These are phyloP conservation scores for Candida chilensis DNA, from an alignment of 805 yeast genomes.

Conservation along the genomic window DNA sequence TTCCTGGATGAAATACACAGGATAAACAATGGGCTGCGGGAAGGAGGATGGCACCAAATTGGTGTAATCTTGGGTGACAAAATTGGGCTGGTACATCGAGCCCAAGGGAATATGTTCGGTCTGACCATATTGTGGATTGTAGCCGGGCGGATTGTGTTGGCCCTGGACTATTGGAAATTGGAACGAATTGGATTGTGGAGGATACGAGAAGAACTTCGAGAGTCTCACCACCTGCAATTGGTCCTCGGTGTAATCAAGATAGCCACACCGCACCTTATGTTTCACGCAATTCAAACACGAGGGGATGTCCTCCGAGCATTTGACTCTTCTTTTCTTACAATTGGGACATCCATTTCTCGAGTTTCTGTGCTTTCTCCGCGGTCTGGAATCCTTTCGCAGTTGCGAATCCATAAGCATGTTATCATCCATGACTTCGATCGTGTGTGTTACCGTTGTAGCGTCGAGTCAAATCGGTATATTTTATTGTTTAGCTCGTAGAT, in stretches of 20 bases:
- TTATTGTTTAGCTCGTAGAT: too few relatives aligned
- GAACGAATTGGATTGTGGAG: too few relatives aligned
- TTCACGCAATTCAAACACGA: slow-evolving; percentile 27
- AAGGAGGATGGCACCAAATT: slow-evolving; percentile 15
- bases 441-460: too few relatives aligned
- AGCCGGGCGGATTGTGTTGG: not conserved
- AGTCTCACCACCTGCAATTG: slow-evolving; percentile 12
- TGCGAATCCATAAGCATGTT: too few relatives aligned
- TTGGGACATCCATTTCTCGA: slow-evolving; percentile 30
- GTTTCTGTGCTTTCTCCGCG: slow-evolving; percentile 15
- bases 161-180: not conserved
- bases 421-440: not conserved
- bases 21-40: slow-evolving; percentile 22
- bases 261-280: slow-evolving; percentile 28
- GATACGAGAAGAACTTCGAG: not conserved
- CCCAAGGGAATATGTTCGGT: not conserved
- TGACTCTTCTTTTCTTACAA: slow-evolving; percentile 31
- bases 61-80: slow-evolving; percentile 18
- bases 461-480: too few relatives aligned
- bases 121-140: not conserved
- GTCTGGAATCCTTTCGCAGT: slow-evolving; percentile 6
- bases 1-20: too few relatives aligned
- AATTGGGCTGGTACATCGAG: not conserved
- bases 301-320: slow-evolving; percentile 30
- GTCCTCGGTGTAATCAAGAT: slow-evolving; percentile 20